Evolutionary conservation across 352 stramenopile species (phyloP), one percentile per base, ranked within the genome.

Genomic region (Globisporangium parvum): DNA sequence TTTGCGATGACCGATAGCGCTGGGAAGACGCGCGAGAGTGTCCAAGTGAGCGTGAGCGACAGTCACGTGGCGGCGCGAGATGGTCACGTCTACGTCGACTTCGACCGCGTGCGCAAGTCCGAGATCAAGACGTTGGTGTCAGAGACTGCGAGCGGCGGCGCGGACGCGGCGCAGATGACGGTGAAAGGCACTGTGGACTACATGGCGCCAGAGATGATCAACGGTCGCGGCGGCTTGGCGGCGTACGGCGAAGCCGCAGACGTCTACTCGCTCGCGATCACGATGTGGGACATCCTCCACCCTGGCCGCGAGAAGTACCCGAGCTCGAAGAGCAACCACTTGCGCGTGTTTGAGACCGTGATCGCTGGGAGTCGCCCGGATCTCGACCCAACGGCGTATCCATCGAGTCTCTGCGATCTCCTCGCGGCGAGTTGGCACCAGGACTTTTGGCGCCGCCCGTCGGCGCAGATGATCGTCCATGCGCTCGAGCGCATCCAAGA

Each of bases 151-250:
- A 40, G 20, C n/a, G 24, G 10, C 20, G 42, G 20, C 5, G 37
- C 15, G 6, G 10, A 39, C 2, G 21, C 31, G 10, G 18, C 40
- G 18, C 42, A 63, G 31, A 46, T 58, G 45, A 59, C 58, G 0
- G 68, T 82, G 31, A 59, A 66, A 12, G 68, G 67, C 24, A 76
- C 64, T 1, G 57, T 74, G 12, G 61, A 76, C 24, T 83, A 82
- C 63, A 78, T 86, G 77, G 77, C 77, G 10, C 77, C 77, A 0
- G 77, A 88, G 42, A 54, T 88, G 3, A 78, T 88, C 51, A 63
- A 66, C 26, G 70, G 64, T 51, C 35, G 50, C 21, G 58, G 51
- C 6, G 65, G 64, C 2, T 47, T 59, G 15, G 59, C 62, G 4
- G 47, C 47, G 24, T 86, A 83, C 49, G 62, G 53, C 46, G 71